These are phyloP conservation scores for Podospora tetraspora DNA, from an alignment of 495 filamentous ascomycete genomes.

Conservation along the genomic window DNA sequence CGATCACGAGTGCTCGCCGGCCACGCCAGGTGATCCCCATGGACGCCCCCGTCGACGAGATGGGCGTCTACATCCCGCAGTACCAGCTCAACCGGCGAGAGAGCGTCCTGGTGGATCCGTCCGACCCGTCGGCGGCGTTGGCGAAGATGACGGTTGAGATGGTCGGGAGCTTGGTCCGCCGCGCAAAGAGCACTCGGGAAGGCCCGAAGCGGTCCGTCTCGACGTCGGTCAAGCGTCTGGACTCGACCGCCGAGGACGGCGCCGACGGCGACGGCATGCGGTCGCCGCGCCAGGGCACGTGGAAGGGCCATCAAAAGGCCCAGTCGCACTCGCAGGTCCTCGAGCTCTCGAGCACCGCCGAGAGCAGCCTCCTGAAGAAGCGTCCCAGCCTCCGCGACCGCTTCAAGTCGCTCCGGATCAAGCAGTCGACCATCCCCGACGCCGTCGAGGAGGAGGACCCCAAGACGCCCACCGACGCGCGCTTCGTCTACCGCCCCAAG, in stretches of 20 bases:
- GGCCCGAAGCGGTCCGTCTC: neutral
- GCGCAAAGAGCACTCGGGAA: constrained; percentile 6
- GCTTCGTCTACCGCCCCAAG: constrained; percentile 2
- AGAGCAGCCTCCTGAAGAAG: constrained; percentile 1
- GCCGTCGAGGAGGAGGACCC: neutral
- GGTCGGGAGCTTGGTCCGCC: constrained; percentile 5
- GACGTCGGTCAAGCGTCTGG: neutral
- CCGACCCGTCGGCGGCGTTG: constrained; percentile 4
- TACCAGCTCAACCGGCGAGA: neutral
- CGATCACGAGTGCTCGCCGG: neutral
- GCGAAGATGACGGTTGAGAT: neutral
- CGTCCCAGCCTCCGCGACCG: neutral
- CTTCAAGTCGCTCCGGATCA: constrained; percentile 1
- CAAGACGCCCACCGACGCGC: constrained; percentile 4
- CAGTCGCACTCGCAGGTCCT: neutral
- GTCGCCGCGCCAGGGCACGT: neutral
- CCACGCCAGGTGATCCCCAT: neutral
- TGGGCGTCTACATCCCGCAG: neutral
- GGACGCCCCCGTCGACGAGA: neutral
- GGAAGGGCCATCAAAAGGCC: neutral
- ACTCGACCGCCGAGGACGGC: neutral
- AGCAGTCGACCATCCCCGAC: neutral
- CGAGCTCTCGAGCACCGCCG: neutral
- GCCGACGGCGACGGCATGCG: neutral
- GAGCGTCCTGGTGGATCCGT: constrained; percentile 1